phyloP scores from a whole-genome alignment of 495 filamentous ascomycete species.

The Talaromyces trachyspermus region DNA sequence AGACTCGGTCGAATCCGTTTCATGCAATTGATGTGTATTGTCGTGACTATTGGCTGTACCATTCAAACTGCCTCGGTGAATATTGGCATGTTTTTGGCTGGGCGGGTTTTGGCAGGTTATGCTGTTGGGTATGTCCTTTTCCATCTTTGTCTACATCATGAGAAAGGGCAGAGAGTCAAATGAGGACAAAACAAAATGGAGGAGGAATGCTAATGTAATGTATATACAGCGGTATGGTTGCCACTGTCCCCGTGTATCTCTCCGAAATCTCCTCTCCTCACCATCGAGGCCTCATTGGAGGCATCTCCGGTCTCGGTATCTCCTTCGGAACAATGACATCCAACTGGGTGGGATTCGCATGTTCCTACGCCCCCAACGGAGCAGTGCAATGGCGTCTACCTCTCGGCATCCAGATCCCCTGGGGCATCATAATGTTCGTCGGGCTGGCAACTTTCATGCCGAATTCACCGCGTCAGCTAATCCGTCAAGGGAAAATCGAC shows the following conservation, averaged over 20 bases:
- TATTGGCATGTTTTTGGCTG: conserved; percentile 54
- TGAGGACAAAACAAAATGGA: too few relatives aligned
- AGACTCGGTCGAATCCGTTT: conserved; percentile 50
- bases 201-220: too few relatives aligned
- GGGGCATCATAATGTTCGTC: conserved; percentile 50
- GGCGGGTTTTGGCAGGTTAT: conserved; percentile 46
- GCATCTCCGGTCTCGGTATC: conserved; percentile 52
- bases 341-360: conserved; percentile 54
- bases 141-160: too few relatives aligned
- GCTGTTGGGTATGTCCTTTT: conserved; percentile 40
- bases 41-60: conserved; percentile 49
- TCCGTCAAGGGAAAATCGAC: conserved; percentile 46
- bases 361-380: conserved; percentile 47
- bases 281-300: conserved; percentile 48
- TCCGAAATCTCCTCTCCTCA: conserved; percentile 49
- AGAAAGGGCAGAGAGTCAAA: too few relatives aligned
- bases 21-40: conserved; percentile 50
- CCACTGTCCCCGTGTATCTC: conserved; percentile 52
- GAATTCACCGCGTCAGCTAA: conserved; percentile 47
- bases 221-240: conserved; percentile 41
- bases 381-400: conserved; percentile 50
- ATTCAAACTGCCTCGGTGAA: conserved; percentile 53
- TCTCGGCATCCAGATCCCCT: conserved; percentile 51
- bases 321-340: conserved; percentile 51
- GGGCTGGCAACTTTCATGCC: conserved; percentile 53